Evolutionary conservation across 192 early-diverging fungal species (phyloP).

Genomic region (Dissophora ornata): DNA sequence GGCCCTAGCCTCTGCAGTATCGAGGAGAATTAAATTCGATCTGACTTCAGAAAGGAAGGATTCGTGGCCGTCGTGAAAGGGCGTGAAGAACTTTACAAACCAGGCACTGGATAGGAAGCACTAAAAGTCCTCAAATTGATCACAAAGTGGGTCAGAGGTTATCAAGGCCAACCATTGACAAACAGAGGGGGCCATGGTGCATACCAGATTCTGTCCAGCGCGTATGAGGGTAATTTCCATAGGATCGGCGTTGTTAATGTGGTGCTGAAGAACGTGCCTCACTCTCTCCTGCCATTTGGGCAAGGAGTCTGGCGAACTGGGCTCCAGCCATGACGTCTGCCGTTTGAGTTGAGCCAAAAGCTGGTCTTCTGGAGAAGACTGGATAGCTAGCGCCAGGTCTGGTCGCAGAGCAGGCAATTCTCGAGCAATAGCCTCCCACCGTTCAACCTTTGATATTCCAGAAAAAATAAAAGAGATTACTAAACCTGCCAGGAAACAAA

Average conservation of each 20-base stretch:
- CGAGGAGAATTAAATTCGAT: conserved; percentile 10
- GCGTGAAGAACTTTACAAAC: conserved; percentile 56
- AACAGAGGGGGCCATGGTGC: too few species aligned
- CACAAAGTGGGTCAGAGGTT: too few species aligned
- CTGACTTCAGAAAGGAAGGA: conserved; percentile 28
- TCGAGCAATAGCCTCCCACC: conserved; percentile 30
- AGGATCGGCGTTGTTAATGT: neutral
- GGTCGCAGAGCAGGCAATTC: conserved; percentile 32
- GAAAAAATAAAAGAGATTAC: too few species aligned
- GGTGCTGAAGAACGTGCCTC: neutral
- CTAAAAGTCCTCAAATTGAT: conserved; percentile 7
- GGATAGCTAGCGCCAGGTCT: conserved; percentile 17
- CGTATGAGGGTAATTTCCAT: conserved; percentile 1
- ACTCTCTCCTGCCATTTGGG: conserved; percentile 12
- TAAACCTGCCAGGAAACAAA: too few species aligned
- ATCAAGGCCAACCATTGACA: too few species aligned
- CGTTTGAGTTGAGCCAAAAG: neutral
- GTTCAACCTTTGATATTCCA: neutral
- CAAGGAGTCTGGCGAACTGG: neutral
- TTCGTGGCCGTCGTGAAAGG: conserved; percentile 28
- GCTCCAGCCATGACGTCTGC: conserved; percentile 17
- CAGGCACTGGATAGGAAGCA: conserved; percentile 23
- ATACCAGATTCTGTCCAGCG: conserved; percentile 35
- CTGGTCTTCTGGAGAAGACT: conserved; percentile 5
- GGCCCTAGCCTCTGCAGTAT: neutral